phyloP scores from a whole-genome alignment of 2,329 filamentous ascomycete genomes.

The Stagonosporopsis vannaccii region DNA sequence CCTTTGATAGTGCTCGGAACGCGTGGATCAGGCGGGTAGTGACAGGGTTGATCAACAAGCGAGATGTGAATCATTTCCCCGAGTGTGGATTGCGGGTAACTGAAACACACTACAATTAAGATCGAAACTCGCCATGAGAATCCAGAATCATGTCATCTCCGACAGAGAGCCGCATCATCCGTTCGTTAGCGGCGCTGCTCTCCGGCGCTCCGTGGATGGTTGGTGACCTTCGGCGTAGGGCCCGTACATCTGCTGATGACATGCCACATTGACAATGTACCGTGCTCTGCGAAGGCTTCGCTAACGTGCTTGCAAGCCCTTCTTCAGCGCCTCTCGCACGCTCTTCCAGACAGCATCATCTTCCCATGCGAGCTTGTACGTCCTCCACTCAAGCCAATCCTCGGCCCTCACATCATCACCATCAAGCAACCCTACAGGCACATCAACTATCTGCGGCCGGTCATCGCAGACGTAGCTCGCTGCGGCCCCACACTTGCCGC shows the following conservation, averaged over 20 bases:
- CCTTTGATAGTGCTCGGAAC: slow-evolving; percentile 1
- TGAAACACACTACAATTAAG: slow-evolving; percentile 13
- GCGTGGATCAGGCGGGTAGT: neutral
- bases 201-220: neutral
- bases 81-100: slow-evolving; percentile 1
- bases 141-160: slow-evolving; percentile 7
- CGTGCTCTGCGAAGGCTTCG: neutral
- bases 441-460: slow-evolving; percentile 45
- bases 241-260: neutral
- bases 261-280: neutral
- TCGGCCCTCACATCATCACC: slow-evolving; percentile 61
- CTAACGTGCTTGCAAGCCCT: neutral
- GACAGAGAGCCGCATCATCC: neutral
- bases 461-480: slow-evolving; percentile 67
- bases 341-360: slow-evolving; percentile 11
- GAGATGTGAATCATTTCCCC: slow-evolving; percentile 17
- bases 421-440: slow-evolving; percentile 68
- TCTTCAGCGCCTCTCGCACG: slow-evolving; percentile 13
- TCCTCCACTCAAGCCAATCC: slow-evolving; percentile 69
- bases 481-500: slow-evolving; percentile 67
- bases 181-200: neutral
- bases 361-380: slow-evolving; percentile 19
- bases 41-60: slow-evolving; percentile 3
- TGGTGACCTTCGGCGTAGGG: neutral
- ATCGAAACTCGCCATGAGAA: neutral